Base-by-base conservation (phyloP, 345 rosid genomes). In the Durio zibethinus region DNA sequence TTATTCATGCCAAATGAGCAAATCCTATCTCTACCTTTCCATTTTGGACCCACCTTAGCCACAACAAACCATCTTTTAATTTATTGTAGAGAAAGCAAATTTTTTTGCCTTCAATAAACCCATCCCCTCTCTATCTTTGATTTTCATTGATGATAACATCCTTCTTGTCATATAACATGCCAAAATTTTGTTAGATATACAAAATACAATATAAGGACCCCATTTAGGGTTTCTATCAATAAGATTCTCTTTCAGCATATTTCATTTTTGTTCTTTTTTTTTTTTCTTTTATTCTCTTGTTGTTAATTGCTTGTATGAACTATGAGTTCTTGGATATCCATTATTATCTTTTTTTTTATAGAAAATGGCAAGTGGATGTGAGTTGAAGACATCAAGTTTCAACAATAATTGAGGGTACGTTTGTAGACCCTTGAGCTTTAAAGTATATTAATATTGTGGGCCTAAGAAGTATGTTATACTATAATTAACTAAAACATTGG, bases 151-250 rank as follows among this genome's bases (percentile, higher is more conserved):
- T 75, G 73, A 75, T 60, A 42, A 35, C 78, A 61, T 72, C 77
- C 48, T 50, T 72, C 62, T 35, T 71, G 38, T 64, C 72, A 20
- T 70, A 11, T 2, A 35, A 62, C 27, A 76, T 42, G 45, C 75
- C 80, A 76, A 80, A 76, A 76, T 85, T 60, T 85, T 81, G 80
- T 78, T 85, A 72, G 81, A 76, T 81, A 65, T 64, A 67, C 73
- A 70, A 73, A 72, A 40, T 43, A 10, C 48, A 10, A 48, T 68
- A 23, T 54, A 82, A 72, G 77, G 79, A 33, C 63, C 68, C 81
- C 73, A n/a, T 78, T 18, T 71, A 31, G 29, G 62, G 43, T 68
- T 36, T 77, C 64, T 62, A 73, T 38, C 42, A 69, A 4, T 20
- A 80, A 80, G 77, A 85, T 80, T 72, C 72, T 69, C 79, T 74